Evolutionary conservation across 139 green algal species (phyloP), one percentile per base, ranked within the genome.

Genomic region (Penium margaritaceum): DNA sequence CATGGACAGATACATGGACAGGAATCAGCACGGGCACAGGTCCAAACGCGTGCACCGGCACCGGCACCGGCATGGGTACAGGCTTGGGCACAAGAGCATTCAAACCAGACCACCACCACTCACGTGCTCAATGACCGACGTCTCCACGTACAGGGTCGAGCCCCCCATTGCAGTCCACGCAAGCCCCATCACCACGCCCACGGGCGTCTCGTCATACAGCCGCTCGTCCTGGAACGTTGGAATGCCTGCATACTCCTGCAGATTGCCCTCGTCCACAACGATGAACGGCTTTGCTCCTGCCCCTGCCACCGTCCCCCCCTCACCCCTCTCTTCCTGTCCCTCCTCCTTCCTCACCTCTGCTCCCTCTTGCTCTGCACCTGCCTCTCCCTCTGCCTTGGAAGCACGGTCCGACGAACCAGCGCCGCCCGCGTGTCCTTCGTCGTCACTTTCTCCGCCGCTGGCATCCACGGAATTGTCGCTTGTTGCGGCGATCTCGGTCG

Each of bases 101-200:
- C n/a, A n/a, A n/a, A n/a, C n/a, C n/a, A n/a, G n/a, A n/a, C n/a
- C n/a, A n/a, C n/a, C n/a, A n/a, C n/a, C n/a, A n/a, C n/a, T n/a
- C n/a, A n/a, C 15, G 44, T 15, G 44, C 44, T 55, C 17, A 12
- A 41, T 66, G 14, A 66, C 30, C 15, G 32, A 39, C 4, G 58
- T 30, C 36, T 66, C 58, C 14, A 66, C 58, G 15, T 44, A 97
- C 58, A 97, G 84, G 32, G 90, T 94, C 43, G 80, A 87, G 36
- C 94, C 94, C 9, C 94, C 94, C 90, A 96, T 90, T 0, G 91
- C 78, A 1, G 94, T 98, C 92, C 92, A 99, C 1, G 94, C 94
- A 63, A 99, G 84, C 0, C 94, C 94, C 85, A 94, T 96, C 9
- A 97, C 91, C 41, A 99, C 94, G 2, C 94, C 92, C 41, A 89